phyloP scores from a whole-genome alignment of 495 filamentous ascomycete species.

The Penicillium coprophilum region DNA sequence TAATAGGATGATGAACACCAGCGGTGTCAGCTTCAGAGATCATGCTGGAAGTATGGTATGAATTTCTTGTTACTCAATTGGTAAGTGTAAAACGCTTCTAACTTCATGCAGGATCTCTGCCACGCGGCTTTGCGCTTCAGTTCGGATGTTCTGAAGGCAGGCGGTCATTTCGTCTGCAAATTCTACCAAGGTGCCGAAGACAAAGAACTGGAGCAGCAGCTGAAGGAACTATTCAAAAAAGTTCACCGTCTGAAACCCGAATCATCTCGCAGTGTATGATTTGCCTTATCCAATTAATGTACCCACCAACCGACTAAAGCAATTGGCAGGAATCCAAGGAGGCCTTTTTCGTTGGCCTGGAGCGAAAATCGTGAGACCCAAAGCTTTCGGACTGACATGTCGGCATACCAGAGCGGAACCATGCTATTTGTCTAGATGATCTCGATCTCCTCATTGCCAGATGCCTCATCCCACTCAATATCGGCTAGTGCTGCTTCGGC shows the following conservation, averaged over 20 bases:
- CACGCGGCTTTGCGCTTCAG: slow-evolving; percentile 78
- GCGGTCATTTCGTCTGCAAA: slow-evolving; percentile 93
- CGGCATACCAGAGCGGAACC: background rate
- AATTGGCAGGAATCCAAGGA: slow-evolving; percentile 80
- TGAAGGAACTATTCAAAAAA: slow-evolving; percentile 71
- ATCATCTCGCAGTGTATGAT: slow-evolving; percentile 76
- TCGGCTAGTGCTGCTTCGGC: slow-evolving; percentile 68
- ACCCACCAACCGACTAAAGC: slow-evolving; percentile 10
- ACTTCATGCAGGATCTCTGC: slow-evolving; percentile 71
- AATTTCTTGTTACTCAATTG: slow-evolving; percentile 11
- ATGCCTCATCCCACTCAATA: slow-evolving; percentile 61
- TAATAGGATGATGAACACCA: slow-evolving; percentile 98
- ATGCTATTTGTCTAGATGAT: slow-evolving; percentile 22
- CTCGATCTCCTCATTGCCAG: slow-evolving; percentile 47
- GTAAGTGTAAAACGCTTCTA: slow-evolving; percentile 61
- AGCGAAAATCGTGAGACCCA: slow-evolving; percentile 40
- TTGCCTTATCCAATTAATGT: background rate
- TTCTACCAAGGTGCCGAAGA: slow-evolving; percentile 93
- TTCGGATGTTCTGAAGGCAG: slow-evolving; percentile 74
- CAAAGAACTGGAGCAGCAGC: slow-evolving; percentile 65
- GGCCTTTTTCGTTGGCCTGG: slow-evolving; percentile 77
- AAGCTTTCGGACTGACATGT: background rate
- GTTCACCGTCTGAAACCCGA: slow-evolving; percentile 88
- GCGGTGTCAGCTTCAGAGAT: slow-evolving; percentile 79
- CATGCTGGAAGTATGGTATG: slow-evolving; percentile 94